Conservation (phyloP, 495 filamentous ascomycete genomes). For the Podospora australis region DNA sequence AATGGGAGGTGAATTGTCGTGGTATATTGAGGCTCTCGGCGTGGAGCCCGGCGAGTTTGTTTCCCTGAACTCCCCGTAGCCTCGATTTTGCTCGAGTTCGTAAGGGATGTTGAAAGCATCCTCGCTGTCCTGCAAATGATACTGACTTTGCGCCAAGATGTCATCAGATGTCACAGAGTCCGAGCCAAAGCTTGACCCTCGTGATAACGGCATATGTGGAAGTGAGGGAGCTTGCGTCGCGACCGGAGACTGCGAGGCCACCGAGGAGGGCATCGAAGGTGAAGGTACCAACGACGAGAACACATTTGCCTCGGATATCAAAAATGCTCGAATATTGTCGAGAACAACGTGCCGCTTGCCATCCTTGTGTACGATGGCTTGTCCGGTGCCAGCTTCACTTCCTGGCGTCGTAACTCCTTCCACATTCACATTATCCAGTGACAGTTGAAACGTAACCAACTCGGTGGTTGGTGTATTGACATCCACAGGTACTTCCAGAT, state of each 20-base stretch:
- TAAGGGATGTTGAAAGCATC: constrained; percentile 46
- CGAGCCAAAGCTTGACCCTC: constrained; percentile 17
- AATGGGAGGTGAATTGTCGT: constrained; percentile 9
- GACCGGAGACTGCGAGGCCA: constrained; percentile 40
- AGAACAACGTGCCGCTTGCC: constrained; percentile 63
- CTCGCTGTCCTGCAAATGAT: constrained; percentile 37
- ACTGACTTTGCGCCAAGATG: constrained; percentile 26
- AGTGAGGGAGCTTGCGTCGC: constrained; percentile 16
- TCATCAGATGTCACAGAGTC: constrained; percentile 17
- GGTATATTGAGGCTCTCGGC: constrained; percentile 37
- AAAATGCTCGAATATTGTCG: constrained; percentile 53
- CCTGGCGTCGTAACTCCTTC: constrained; percentile 51
- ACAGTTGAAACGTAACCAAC: constrained; percentile 57
- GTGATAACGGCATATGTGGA: constrained; percentile 1
- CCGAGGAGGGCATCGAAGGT: constrained; percentile 56
- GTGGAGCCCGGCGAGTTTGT: constrained; percentile 37
- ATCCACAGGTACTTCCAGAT: constrained; percentile 61
- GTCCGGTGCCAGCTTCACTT: constrained; percentile 23
- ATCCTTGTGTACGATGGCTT: constrained; percentile 36
- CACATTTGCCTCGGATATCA: constrained; percentile 66
- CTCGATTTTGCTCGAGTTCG: constrained; percentile 28
- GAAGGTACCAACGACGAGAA: constrained; percentile 62
- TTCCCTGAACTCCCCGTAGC: constrained; percentile 13
- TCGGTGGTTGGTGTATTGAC: constrained; percentile 44
- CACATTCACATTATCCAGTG: constrained; percentile 58